Evolutionary conservation across 371 early-diverging fungal genomes (phyloP).

Genomic region (Capillidium rhysosporum): DNA sequence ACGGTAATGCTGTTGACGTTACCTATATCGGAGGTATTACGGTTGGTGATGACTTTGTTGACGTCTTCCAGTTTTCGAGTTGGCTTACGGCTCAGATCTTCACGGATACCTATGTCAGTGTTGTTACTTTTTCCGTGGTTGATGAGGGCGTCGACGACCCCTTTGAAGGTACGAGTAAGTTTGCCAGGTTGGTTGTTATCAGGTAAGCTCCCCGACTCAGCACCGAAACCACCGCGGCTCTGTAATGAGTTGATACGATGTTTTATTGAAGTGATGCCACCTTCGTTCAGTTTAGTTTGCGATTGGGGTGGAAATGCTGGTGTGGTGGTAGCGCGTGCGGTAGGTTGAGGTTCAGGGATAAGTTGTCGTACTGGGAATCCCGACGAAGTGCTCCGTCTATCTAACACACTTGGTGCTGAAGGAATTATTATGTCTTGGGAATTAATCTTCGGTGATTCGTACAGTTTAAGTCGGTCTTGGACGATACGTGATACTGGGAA

Average conservation of each 20-base stretch:
- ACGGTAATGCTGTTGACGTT: not conserved
- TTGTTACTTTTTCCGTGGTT: not conserved
- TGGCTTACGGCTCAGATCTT: not conserved
- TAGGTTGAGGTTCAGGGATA: not conserved
- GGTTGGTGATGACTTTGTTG: not conserved
- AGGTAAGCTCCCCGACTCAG: no score
- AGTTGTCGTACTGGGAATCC: not conserved
- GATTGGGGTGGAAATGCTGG: not conserved
- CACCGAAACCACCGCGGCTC: no score
- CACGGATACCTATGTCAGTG: not conserved
- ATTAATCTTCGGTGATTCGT: not conserved
- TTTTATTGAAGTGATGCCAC: no score
- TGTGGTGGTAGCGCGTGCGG: not conserved
- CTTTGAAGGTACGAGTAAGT: slow-evolving; percentile 1
- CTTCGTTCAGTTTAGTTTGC: no score
- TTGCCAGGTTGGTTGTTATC: not conserved
- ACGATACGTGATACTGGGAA: slow-evolving; percentile 4
- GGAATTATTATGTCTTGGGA: not conserved
- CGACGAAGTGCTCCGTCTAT: not conserved
- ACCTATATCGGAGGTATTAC: not conserved
- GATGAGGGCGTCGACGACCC: not conserved
- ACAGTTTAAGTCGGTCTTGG: not conserved
- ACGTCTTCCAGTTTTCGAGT: not conserved
- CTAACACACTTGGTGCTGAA: not conserved
- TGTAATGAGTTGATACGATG: no score